A percentile compares a stretch with the other conserved stretches of the same genome.
Evolutionary conservation across 2,329 filamentous ascomycete genomes (phyloP).

Genomic region (Nectriaceae sp.): DNA sequence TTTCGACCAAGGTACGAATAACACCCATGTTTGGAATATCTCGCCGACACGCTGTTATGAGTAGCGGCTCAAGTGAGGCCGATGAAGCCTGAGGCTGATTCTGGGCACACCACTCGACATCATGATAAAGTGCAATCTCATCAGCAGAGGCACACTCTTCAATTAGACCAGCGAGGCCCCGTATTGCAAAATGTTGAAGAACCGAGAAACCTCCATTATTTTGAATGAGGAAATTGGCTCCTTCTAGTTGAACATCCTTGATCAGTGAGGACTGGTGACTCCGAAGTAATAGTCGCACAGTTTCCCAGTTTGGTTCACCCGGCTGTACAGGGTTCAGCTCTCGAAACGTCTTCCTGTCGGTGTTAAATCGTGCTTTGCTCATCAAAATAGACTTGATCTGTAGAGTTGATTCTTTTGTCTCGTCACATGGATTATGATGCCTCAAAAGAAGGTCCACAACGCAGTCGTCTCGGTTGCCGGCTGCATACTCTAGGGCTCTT

Average conservation of each 20-base stretch:
- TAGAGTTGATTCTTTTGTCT: slow-evolving; percentile 1
- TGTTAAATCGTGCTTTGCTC: slow-evolving; percentile 12
- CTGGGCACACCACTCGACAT: not conserved
- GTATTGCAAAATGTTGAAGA: slow-evolving; percentile 7
- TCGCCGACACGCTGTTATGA: slow-evolving; percentile 9
- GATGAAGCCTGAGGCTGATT: not conserved
- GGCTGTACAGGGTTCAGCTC: slow-evolving; percentile 1
- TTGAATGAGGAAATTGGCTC: slow-evolving; percentile 10
- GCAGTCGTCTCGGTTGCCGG: slow-evolving; percentile 12
- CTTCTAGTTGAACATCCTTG: slow-evolving; percentile 5
- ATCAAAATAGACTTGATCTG: not conserved
- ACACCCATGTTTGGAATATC: slow-evolving; percentile 18
- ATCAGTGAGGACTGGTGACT: slow-evolving; percentile 14
- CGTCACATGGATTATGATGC: too few relatives aligned
- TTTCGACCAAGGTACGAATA: slow-evolving; percentile 17
- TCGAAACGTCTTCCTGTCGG: slow-evolving; percentile 7
- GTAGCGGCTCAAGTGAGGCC: not conserved
- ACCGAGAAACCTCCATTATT: not conserved
- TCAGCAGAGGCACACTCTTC: slow-evolving; percentile 12
- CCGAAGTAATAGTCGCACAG: slow-evolving; percentile 5
- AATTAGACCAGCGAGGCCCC: slow-evolving; percentile 14
- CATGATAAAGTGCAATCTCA: slow-evolving; percentile 6
- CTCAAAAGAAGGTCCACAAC: slow-evolving; percentile 9
- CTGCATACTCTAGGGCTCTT: slow-evolving; percentile 14
- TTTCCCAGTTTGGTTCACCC: slow-evolving; percentile 7